Base-by-base conservation (phyloP, 1,284 basidiomycete genomes). In the Malassezia japonica region DNA sequence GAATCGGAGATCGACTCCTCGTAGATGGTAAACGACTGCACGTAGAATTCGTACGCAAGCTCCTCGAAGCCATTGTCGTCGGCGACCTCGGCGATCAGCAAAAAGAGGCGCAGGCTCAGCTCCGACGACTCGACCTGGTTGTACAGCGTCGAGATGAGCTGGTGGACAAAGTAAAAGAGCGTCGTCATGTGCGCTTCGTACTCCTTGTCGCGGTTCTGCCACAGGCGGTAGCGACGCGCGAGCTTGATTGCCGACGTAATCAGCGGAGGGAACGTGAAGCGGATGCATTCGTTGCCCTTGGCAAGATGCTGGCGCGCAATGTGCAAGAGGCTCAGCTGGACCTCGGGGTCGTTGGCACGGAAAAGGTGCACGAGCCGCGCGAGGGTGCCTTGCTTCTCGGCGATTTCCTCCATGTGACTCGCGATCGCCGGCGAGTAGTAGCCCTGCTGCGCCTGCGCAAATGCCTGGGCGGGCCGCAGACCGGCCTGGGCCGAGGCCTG, bases 1-100 rank as follows among this genome's bases (percentile, higher is more conserved):
- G 63, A 67, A 41, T 72, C 70, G 12, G 61, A 61, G 39, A 72
- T 65, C n/a, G 62, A 65, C 55, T 72, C 70, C 41, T 72, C 70
- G 58, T 70, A 72, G 37, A 72, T 65, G 12, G 70, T 69, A 46
- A 72, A 72, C 2, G 64, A 55, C 48, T 72, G 70, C 24, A 72
- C 68, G 49, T 68, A 70, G 38, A 67, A 70, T 38, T 72, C 70
- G 58, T 72, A 72, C 15, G 61, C 56, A 13, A 69, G 58, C 56
- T 70, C 70, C 43, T 72, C 70, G 45, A 69, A 67, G 3, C 63
- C 61, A 32, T 58, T 56, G 39, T 70, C 68, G 47, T 71, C 70
- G 6, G 70, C 70, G 4, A 60, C 65, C 45, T 70, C 66, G 2
- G 70, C 68, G 1, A 58, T 62, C 25, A 71, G 60, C 51, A 72